These are phyloP conservation scores for Podospora australis DNA, from an alignment of 495 filamentous ascomycete species.

Conservation along the genomic window DNA sequence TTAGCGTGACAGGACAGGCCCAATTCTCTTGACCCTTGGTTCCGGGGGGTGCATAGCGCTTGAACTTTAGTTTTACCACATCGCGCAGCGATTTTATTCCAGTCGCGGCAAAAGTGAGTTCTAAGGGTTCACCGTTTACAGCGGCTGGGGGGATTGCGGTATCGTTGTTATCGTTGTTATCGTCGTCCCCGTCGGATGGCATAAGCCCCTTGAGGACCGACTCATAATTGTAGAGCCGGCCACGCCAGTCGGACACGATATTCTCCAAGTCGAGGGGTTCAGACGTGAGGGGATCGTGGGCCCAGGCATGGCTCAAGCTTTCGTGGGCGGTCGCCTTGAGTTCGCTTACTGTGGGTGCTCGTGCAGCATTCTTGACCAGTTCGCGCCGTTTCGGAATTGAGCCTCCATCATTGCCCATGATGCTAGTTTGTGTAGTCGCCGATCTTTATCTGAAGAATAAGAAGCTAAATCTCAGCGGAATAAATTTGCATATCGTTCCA, in stretches of 20 bases:
- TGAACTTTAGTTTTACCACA: constrained; percentile 82
- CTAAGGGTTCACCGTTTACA: constrained; percentile 27
- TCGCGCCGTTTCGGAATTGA: constrained; percentile 89
- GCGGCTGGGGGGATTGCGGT: constrained; percentile 3
- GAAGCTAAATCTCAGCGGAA: too few relatives aligned
- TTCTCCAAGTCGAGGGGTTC: constrained; percentile 59
- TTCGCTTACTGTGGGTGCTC: constrained; percentile 75
- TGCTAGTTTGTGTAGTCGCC: too few relatives aligned
- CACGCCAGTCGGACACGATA: constrained; percentile 77
- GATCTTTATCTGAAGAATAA: too few relatives aligned
- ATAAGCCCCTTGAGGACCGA: constrained; percentile 77
- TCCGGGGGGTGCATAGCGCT: constrained; percentile 42
- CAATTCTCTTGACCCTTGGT: constrained; percentile 48
- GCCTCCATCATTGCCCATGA: constrained; percentile 93
- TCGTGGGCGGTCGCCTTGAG: constrained; percentile 83
- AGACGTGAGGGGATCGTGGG: constrained; percentile 76
- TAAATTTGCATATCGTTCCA: too few relatives aligned
- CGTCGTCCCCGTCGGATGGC: constrained; percentile 48
- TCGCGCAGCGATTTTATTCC: constrained; percentile 76
- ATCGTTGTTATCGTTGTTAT: constrained; percentile 14
- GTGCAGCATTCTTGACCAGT: constrained; percentile 84
- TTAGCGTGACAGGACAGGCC: constrained; percentile 83
- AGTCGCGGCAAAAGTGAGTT: constrained; percentile 60
- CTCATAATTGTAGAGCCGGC: constrained; percentile 93
- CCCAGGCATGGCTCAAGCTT: constrained; percentile 78